Percentiles rank a stretch among this genome's conserved stretches.
Evolutionary conservation across 208 protist genomes (phyloP).

Genomic region (Trypanosoma lewisi): DNA sequence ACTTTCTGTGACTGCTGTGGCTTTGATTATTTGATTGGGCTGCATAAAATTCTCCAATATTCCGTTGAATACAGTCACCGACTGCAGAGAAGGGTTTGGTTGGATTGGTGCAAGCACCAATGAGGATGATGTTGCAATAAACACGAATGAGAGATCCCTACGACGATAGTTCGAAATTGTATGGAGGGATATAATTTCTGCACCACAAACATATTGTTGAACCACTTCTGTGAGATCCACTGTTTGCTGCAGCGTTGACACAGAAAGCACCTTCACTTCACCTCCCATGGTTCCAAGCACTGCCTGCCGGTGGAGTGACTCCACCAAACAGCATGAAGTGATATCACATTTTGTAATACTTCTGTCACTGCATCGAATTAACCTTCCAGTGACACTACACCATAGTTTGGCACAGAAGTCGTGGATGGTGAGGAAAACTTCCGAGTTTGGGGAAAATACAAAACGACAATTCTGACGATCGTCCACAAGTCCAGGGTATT

Average conservation of each 20-base stretch:
- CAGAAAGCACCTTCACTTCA: slow-evolving; percentile 47
- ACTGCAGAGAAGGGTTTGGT: slow-evolving; percentile 12
- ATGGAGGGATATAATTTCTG: slow-evolving; percentile 39
- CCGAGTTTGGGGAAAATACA: slow-evolving; percentile 37
- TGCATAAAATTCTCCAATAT: slow-evolving; percentile 21
- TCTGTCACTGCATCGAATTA: slow-evolving; percentile 29
- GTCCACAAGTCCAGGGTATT: slow-evolving; percentile 40
- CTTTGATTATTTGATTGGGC: slow-evolving; percentile 16
- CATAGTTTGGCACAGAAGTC: slow-evolving; percentile 43
- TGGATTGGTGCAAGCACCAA: slow-evolving; percentile 30
- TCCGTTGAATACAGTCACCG: slow-evolving; percentile 26
- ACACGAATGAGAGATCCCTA: slow-evolving; percentile 28
- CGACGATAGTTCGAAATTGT: slow-evolving; percentile 37
- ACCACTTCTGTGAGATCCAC: slow-evolving; percentile 31
- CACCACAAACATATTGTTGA: slow-evolving; percentile 7
- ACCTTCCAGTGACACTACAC: slow-evolving; percentile 30
- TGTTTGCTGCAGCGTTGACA: slow-evolving; percentile 32
- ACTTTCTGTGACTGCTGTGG: slow-evolving; percentile 8
- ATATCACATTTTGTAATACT: slow-evolving; percentile 36
- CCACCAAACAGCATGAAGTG: slow-evolving; percentile 34
- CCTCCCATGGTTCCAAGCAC: slow-evolving; percentile 42
- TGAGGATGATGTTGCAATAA: slow-evolving; percentile 30
- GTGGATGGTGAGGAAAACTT: slow-evolving; percentile 42
- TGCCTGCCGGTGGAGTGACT: slow-evolving; percentile 41
- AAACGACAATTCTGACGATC: slow-evolving; percentile 44